Percentiles rank a stretch among this genome's conserved stretches.
Evolutionary conservation across 2,329 filamentous ascomycete genomes (phyloP).

Genomic region (Arthrobotrys entomopaga): DNA sequence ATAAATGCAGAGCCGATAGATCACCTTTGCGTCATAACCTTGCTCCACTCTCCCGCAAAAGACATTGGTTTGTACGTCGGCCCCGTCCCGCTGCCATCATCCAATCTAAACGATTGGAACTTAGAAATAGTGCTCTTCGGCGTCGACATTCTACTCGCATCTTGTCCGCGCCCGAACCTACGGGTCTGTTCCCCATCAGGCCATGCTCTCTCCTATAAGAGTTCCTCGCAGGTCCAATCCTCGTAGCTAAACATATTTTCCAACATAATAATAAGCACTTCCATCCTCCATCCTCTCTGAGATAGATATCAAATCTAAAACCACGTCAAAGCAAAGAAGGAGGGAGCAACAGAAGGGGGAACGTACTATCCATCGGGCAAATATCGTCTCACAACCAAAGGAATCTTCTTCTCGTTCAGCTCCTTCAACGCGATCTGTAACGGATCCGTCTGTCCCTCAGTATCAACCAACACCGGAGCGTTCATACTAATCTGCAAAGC

Average conservation of each 20-base stretch:
- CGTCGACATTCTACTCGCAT: background rate
- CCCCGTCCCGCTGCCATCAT: background rate
- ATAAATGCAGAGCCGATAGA: too few species aligned
- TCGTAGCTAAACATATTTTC: conserved; percentile 87
- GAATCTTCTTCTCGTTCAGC: conserved; percentile 97
- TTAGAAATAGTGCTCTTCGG: background rate
- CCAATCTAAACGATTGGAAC: conserved; percentile 3
- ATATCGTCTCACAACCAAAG: conserved; percentile 91
- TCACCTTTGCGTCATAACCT: conserved; percentile 12
- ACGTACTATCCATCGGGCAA: conserved; percentile 94
- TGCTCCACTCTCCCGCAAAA: conserved; percentile 11
- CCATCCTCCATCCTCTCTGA: background rate
- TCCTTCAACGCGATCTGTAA: conserved; percentile 98
- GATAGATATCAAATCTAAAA: too few species aligned
- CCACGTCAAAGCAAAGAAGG: too few species aligned
- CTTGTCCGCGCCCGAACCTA: background rate
- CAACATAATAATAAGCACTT: background rate
- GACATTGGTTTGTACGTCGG: background rate
- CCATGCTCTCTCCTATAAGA: conserved; percentile 62
- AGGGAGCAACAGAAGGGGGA: background rate
- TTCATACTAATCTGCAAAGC: conserved; percentile 79
- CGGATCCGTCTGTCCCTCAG: conserved; percentile 97
- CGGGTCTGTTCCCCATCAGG: conserved; percentile 9
- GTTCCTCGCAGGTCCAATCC: conserved; percentile 98
- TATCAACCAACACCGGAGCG: conserved; percentile 92